Evolutionary conservation across 2,329 filamentous ascomycete species (phyloP), one percentile per base, ranked within the genome.

Genomic region (Aspergillus pseudoglaucus): DNA sequence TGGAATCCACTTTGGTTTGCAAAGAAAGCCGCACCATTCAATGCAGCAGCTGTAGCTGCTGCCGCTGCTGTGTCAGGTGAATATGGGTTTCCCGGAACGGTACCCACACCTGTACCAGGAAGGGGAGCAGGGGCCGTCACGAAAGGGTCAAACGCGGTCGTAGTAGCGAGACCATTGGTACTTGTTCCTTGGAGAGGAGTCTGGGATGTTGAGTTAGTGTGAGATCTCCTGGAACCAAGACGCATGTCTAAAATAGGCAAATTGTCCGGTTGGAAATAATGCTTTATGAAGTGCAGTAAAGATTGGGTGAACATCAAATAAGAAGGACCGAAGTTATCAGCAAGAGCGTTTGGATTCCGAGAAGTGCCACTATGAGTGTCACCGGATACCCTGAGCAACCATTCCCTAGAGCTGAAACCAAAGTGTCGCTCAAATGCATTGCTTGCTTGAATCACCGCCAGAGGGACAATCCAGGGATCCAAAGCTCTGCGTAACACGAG

Each of bases 41-140:
- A 71, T 17, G 75, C 73, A 33, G 66, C 59, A 37, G 61, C 58
- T 17, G 37, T 39, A 18, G 37, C 37, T 10, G 37, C 37, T 10
- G 18, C 37, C 6, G 37, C 37, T 17, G 74, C 73, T 44, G 81
- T 78, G 50, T 93, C 87, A 57, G 89, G 84, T 2, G 84, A 82
- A 67, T 95, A 96, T 1, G 89, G 88, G 58, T 88, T 89, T 53
- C 77, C 83, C 40, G 76, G 80, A 20, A 81, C 66, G 17, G 69
- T 61, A 8, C 62, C 61, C 44, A 73, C 63, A 23, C 60, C 22
- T 74, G 63, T 48, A 78, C 70, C 51, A 66, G 73, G 61, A 76
- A 82, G 53, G 56, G 75, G 62, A 35, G 84, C 75, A 18, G 73
- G 66, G 4, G 78, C 66, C 65, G 86, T 80, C 47, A 78, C 75